Evolutionary conservation across 768 basidiomycete species (phyloP), one percentile per base, ranked within the genome.

Genomic region (Tricholoma saponaceum): DNA sequence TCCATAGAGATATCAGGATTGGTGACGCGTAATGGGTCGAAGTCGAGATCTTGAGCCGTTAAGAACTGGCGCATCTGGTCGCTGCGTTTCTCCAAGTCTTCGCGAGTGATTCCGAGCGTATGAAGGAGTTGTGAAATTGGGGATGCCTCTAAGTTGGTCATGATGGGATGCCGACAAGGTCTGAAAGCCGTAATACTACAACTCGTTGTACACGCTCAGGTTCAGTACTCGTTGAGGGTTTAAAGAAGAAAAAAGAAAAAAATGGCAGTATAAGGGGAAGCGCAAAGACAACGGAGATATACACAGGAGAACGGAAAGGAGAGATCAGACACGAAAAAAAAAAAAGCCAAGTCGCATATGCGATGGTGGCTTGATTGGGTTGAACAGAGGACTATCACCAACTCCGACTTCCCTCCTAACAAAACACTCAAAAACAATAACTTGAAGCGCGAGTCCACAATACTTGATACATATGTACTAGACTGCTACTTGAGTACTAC

Each of bases 31-130:
- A 78, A 70, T 71, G 79, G 69, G 56, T 69, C 68, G 53, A 73
- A 67, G 56, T 69, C 68, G 53, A 73, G 67, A 64, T 75, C 74
- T 66, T 84, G 79, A 28, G 83, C 72, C 32, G 82, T 85, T 62
- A 90, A 78, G 75, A 89, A 90, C 63, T 84, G 83, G 53, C 89
- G 86, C 89, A 92, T 91, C 69, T 90, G 82, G 73, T 86, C 80
- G 65, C 85, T 89, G 67, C 83, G 87, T 67, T 82, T 79, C 63
- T 77, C 69, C 56, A 92, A 75, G 72, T 91, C 90, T 65, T 89
- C 84, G 70, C 87, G 82, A 62, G 90, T 90, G 66, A 92, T 79
- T 52, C 89, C 89, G 41, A 92, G 78, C 16, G 83, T 83, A 64
- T 82, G 76, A 33, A 92, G 74, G 22, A 92, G 80, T 63, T 85